These are phyloP conservation scores for Larix kaempferi DNA, from an alignment of 75 land plant species.

Conservation along the genomic window DNA sequence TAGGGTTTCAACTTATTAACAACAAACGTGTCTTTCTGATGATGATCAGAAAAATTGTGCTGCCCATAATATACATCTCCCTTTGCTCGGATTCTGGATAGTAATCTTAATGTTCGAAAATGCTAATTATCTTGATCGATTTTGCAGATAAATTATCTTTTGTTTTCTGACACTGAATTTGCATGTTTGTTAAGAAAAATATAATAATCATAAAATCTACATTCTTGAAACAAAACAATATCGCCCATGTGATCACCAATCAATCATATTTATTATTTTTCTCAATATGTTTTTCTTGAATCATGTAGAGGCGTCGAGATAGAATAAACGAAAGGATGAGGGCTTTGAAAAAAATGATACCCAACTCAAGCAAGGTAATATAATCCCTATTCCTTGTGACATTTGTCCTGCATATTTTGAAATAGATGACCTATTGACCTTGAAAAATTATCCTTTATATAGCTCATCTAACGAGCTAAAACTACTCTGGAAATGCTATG, in stretches of 20 bases:
- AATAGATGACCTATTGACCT: background rate
- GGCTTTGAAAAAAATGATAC: slow-evolving; percentile 55
- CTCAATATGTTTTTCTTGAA: background rate
- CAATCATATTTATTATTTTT: slow-evolving; percentile 3
- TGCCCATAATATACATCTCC: too few species aligned
- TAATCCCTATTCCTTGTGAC: background rate
- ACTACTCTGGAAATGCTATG: background rate
- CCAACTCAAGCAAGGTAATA: slow-evolving; percentile 58
- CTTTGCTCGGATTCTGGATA: too few species aligned
- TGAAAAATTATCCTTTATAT: background rate
- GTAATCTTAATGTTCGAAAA: too few species aligned
- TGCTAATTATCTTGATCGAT: too few species aligned
- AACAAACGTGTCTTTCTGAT: too few species aligned
- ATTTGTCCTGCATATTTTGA: slow-evolving; percentile 7
- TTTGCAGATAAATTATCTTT: background rate
- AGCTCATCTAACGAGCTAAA: background rate
- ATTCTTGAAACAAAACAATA: background rate
- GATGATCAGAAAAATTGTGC: too few species aligned
- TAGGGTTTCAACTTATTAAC: too few species aligned
- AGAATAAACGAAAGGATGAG: slow-evolving; percentile 67
- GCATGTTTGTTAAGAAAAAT: background rate
- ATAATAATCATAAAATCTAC: background rate
- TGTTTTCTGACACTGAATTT: background rate
- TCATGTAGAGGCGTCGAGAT: slow-evolving; percentile 43
- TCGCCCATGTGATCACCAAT: background rate